These are phyloP conservation scores for Hyparrhenia diplandra DNA, from an alignment of 176 grass and related monocot genomes.

Conservation along the genomic window DNA sequence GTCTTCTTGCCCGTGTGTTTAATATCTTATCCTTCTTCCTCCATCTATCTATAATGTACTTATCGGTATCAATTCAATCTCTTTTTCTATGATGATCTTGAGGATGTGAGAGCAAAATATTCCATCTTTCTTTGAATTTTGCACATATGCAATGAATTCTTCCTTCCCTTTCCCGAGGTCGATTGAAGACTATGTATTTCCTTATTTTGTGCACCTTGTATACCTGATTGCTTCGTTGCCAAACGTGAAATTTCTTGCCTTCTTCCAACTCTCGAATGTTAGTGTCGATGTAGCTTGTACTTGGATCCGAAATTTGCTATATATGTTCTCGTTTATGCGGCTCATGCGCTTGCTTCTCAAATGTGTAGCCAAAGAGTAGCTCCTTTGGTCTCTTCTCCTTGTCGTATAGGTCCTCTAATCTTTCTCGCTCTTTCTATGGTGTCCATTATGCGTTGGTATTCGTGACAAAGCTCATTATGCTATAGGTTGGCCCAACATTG, in stretches of 20 bases:
- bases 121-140: background rate
- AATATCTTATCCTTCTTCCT: background rate
- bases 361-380: background rate
- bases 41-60: background rate
- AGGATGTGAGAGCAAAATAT: background rate
- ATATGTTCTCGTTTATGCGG: background rate
- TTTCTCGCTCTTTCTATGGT: too few relatives aligned
- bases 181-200: background rate
- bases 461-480: background rate
- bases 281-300: background rate
- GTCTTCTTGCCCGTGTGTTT: too few relatives aligned
- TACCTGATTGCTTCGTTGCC: background rate
- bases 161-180: accelerated
- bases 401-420: too few relatives aligned
- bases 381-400: background rate
- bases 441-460: background rate
- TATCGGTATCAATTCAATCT: background rate
- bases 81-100: background rate
- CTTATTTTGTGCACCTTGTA: accelerated
- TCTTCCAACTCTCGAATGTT: background rate
- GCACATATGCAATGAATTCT: background rate
- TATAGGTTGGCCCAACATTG: background rate
- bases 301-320: background rate
- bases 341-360: background rate
- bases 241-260: background rate